Conservation (phyloP, 306 rosid species). For the Albizia julibrissin region DNA sequence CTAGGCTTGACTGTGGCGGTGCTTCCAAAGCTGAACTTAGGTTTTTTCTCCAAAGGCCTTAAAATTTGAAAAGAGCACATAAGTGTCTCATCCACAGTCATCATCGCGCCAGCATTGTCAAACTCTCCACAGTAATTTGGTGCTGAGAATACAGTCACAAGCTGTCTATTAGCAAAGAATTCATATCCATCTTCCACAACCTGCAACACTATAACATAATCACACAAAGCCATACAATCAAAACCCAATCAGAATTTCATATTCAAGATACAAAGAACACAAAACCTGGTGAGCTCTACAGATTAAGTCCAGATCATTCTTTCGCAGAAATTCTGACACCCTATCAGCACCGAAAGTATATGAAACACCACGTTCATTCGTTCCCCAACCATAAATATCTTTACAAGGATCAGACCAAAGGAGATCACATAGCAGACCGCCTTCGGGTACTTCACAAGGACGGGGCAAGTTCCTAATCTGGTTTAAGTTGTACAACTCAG, state of each 20-base stretch:
- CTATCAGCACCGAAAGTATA: constrained; percentile 73
- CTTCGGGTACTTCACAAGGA: constrained; percentile 74
- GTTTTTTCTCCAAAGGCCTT: constrained; percentile 67
- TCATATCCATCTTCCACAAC: constrained; percentile 95
- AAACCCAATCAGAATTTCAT: background rate
- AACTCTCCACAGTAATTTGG: constrained; percentile 96
- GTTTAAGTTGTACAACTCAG: constrained; percentile 54
- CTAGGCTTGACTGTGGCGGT: constrained; percentile 37
- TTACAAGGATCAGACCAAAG: constrained; percentile 87
- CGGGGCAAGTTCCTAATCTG: constrained; percentile 61
- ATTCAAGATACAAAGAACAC: background rate
- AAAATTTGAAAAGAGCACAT: constrained; percentile 81
- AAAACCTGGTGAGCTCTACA: constrained; percentile 93
- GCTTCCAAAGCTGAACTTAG: constrained; percentile 58
- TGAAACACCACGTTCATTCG: constrained; percentile 82
- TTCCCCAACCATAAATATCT: constrained; percentile 73
- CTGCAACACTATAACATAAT: constrained; percentile 42
- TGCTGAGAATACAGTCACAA: constrained; percentile 87
- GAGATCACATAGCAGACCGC: constrained; percentile 80
- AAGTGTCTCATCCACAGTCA: constrained; percentile 74
- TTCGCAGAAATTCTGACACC: constrained; percentile 64
- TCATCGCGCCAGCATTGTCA: constrained; percentile 91
- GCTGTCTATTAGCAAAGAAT: constrained; percentile 76
- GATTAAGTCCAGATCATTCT: constrained; percentile 73
- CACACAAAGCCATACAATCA: constrained; percentile 20